A percentile compares a stretch with the other conserved stretches of the same genome.
phyloP scores from a whole-genome alignment of 2,329 filamentous ascomycete genomes.

The Tolypocladium capitatum region DNA sequence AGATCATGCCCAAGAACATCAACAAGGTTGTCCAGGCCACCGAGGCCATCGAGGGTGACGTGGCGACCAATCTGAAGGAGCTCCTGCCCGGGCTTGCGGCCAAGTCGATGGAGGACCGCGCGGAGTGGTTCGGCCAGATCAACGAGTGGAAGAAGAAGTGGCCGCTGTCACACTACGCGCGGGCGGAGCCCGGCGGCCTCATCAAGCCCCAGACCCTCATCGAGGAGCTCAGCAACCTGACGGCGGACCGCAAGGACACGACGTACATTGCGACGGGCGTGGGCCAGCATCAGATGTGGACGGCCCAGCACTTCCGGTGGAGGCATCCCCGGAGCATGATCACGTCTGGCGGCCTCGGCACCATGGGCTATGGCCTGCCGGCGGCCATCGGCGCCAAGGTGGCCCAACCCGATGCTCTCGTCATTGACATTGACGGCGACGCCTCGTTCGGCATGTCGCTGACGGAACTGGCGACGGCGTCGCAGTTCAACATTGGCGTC shows the following conservation, averaged over 20 bases:
- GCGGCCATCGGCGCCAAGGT: constrained; percentile 95
- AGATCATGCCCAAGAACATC: constrained; percentile 99
- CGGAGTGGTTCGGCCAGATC: constrained; percentile 84
- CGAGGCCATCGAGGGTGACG: constrained; percentile 89
- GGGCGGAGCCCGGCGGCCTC: constrained; percentile 56
- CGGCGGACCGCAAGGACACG: constrained; percentile 63
- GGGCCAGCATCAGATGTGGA: constrained; percentile 98
- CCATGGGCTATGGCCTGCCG: constrained; percentile 88
- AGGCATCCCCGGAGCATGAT: constrained; percentile 84
- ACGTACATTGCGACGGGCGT: constrained; percentile 90
- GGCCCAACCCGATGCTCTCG: constrained; percentile 58
- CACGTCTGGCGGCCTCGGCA: constrained; percentile 79
- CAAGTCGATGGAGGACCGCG: constrained; percentile 50
- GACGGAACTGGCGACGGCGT: constrained; percentile 83
- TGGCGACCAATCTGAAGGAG: constrained; percentile 60
- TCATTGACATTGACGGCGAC: constrained; percentile 93
- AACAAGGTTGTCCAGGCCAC: constrained; percentile 98
- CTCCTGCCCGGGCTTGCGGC: constrained; percentile 61
- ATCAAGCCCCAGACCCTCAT: constrained; percentile 96
- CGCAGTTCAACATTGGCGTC: constrained; percentile 92
- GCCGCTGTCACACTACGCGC: constrained; percentile 73
- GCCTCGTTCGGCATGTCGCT: constrained; percentile 99
- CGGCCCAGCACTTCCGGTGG: constrained; percentile 94
- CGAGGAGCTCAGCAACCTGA: constrained; percentile 77
- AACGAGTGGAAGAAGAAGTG: constrained; percentile 82